A percentile compares a stretch with the other conserved stretches of the same genome.
Conservation (phyloP, 106 monocot genomes). For the Apostasia shenzhenica region DNA sequence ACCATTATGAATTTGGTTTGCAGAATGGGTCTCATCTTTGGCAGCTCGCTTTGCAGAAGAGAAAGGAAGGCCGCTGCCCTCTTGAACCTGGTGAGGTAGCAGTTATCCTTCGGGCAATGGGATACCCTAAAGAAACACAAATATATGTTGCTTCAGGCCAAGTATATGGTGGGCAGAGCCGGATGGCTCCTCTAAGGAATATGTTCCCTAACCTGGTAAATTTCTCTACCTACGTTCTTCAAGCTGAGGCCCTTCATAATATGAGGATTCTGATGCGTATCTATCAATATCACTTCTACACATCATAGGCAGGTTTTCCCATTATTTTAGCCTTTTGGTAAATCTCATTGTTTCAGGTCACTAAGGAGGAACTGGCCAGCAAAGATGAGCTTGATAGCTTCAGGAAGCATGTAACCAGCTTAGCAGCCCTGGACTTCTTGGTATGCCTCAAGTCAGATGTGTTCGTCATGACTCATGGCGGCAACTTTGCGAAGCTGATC, state of each 20-base stretch:
- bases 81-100: constrained; percentile 96
- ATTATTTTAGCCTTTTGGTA: neutral
- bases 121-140: constrained; percentile 93
- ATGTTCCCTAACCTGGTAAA: constrained; percentile 98
- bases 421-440: constrained; percentile 92
- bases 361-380: constrained; percentile 87
- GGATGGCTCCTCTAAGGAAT: constrained; percentile 95
- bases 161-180: constrained; percentile 89
- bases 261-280: too few relatives aligned
- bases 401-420: constrained; percentile 89
- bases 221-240: neutral
- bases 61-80: constrained; percentile 97
- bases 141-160: constrained; percentile 99
- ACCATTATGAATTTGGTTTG: constrained; percentile 8
- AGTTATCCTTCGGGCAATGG: constrained; percentile 85
- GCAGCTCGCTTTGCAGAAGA: constrained; percentile 82
- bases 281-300: too few relatives aligned
- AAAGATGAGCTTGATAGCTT: constrained; percentile 81
- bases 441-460: constrained; percentile 94
- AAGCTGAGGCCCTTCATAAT: too few relatives aligned
- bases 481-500: constrained; percentile 92
- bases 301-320: neutral
- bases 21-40: constrained; percentile 98
- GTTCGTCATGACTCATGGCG: constrained; percentile 97
- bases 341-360: constrained; percentile 39